Evolutionary conservation across 169 alveolate genomes (phyloP).

Genomic region (Perkinsus chesapeaki): DNA sequence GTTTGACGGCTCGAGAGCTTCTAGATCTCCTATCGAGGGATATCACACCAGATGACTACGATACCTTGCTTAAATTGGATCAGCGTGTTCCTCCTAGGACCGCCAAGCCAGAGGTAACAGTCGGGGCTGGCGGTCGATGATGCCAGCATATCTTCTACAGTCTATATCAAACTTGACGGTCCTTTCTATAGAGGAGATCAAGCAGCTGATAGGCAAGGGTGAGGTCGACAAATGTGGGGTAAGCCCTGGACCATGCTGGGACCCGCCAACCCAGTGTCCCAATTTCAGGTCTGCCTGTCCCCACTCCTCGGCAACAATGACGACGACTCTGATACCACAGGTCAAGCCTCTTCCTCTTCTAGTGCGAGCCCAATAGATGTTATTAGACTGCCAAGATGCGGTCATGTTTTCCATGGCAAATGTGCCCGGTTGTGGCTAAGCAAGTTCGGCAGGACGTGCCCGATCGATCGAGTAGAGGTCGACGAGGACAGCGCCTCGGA

Average conservation of each 20-base stretch:
- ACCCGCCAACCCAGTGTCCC: too few relatives aligned
- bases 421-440: not conserved
- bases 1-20: not conserved
- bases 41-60: not conserved
- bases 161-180: not conserved
- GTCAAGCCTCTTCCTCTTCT: not conserved
- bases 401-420: not conserved
- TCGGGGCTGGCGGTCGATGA: not conserved
- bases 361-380: not conserved
- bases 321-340: not conserved
- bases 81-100: not conserved
- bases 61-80: not conserved
- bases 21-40: not conserved
- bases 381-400: not conserved
- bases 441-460: not conserved
- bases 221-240: not conserved
- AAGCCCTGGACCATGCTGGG: not conserved
- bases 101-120: not conserved
- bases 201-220: not conserved
- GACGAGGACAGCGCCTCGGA: not conserved
- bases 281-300: not conserved
- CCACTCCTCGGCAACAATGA: not conserved
- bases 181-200: not conserved
- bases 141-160: not conserved
- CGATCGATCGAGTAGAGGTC: not conserved